phyloP scores from a whole-genome alignment of 1,284 basidiomycete genomes.

The Neolentinus lepideus region DNA sequence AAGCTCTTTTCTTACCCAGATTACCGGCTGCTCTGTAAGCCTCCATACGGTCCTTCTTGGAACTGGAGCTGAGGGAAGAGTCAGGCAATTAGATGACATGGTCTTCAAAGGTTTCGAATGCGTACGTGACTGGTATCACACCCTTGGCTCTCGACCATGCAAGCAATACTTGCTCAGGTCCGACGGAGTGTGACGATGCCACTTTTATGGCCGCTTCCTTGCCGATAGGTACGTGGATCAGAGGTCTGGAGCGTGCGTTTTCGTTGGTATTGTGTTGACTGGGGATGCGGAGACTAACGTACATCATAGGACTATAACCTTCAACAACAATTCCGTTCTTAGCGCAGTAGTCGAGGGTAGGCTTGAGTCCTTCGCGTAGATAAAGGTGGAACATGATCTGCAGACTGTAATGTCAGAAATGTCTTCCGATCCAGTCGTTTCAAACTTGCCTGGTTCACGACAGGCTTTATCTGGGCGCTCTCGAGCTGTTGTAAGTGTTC shows the following conservation, averaged over 20 bases:
- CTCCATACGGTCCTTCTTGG: constrained; percentile 43
- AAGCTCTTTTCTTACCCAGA: constrained; percentile 25
- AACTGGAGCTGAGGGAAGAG: constrained; percentile 33
- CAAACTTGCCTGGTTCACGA: constrained; percentile 65
- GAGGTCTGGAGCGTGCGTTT: constrained; percentile 55
- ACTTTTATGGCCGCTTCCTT: constrained; percentile 43
- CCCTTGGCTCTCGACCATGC: constrained; percentile 64
- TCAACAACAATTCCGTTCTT: constrained; percentile 63
- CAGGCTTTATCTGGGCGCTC: constrained; percentile 54
- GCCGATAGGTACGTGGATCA: constrained; percentile 69
- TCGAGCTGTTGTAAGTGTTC: constrained; percentile 51
- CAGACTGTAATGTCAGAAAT: background rate
- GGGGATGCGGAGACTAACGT: constrained; percentile 13
- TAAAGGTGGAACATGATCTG: constrained; percentile 69
- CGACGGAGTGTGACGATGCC: constrained; percentile 47
- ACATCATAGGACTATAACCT: constrained; percentile 69
- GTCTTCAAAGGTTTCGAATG: constrained; percentile 6
- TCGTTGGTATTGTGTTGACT: background rate
- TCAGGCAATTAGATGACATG: no score
- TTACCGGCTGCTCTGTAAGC: constrained; percentile 47
- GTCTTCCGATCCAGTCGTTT: no score
- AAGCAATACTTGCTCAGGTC: constrained; percentile 67
- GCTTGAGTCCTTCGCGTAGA: constrained; percentile 46
- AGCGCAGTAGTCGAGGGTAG: constrained; percentile 47
- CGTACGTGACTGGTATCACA: constrained; percentile 59